Conservation (phyloP, 2,329 filamentous ascomycete genomes). For the Pestalotiopsis sp. region DNA sequence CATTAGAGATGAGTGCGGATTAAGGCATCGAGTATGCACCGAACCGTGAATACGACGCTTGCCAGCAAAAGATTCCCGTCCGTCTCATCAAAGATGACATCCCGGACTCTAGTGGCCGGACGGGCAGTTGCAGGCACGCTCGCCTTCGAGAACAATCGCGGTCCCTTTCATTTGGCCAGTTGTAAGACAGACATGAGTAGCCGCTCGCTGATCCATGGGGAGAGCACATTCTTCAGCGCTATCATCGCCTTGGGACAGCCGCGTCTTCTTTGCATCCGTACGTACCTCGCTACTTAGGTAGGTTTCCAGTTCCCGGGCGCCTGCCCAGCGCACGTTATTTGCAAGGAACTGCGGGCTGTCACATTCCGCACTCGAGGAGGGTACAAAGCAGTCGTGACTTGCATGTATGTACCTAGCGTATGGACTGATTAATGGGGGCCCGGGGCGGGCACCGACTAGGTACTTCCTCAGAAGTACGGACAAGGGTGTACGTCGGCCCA, state of each 20-base stretch:
- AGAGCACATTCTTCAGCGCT: background rate
- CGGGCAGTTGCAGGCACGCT: background rate
- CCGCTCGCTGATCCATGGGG: background rate
- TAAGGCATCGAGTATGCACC: conserved; percentile 28
- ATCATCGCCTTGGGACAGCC: background rate
- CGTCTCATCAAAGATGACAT: background rate
- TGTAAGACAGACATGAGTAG: background rate
- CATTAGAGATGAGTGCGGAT: conserved; percentile 23
- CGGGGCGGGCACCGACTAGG: background rate
- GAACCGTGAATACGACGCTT: conserved; percentile 22
- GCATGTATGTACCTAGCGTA: background rate
- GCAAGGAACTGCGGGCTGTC: conserved; percentile 1
- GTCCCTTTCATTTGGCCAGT: background rate
- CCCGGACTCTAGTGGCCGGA: background rate
- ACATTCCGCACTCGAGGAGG: conserved; percentile 1
- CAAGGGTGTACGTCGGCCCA: conserved; percentile 10
- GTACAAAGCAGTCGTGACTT: background rate
- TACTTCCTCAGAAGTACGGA: conserved; percentile 6
- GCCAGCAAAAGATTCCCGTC: background rate
- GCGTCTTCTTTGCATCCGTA: background rate
- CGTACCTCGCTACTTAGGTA: background rate
- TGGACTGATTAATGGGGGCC: background rate
- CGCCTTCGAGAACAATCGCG: conserved; percentile 11
- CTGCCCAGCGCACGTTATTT: background rate
- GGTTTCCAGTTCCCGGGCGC: background rate